Base-by-base conservation (phyloP, 371 early-diverging fungal species). In the Actinomucor elegans region DNA sequence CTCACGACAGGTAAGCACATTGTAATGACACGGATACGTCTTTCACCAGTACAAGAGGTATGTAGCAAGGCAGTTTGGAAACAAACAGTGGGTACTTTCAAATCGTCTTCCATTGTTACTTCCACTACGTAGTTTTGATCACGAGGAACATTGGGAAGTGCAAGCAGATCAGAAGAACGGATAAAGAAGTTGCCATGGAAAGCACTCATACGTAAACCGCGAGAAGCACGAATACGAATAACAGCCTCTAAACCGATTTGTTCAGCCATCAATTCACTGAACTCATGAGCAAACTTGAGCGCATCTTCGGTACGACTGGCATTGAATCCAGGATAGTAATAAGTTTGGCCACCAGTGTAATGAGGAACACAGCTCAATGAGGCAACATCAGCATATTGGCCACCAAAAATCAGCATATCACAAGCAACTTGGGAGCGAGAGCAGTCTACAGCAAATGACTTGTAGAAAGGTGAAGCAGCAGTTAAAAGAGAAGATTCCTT, bases 41-140 rank as follows among this genome's bases (percentile, higher is more conserved):
- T 86, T 69, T 97, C 97, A 26, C 87, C 87, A 46, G 65, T 73
- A 23, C 84, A 77, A 1, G 89, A 88, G 5, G 97, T 98, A 59
- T 97, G 93, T 35, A 99, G 74, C 31, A 99, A 69, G 2, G 99
- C 99, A 2, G 97, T 91, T 73, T 99, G 99, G 84, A 99, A 90
- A 69, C 93, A 96, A 8, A 92, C 90, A 6, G 89, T 84, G 0
- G 88, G 80, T 5, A 83, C 76, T 32, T 85, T 85, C 37, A 98
- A 64, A 33, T 86, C 87, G 44, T 97, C 96, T 27, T 94, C 93
- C 50, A 96, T 84, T 40, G 83, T 77, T 34, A 96, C 67, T 57
- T 99, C 97, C 23, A 99, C 89, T 4, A 89, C 90, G 64, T 98
- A 97, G 20, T 88, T 81, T 73, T 99, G 96, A 64, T 94, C 88